These are phyloP conservation scores for Penicillium steckii DNA, from an alignment of 495 filamentous ascomycete genomes.

Conservation along the genomic window DNA sequence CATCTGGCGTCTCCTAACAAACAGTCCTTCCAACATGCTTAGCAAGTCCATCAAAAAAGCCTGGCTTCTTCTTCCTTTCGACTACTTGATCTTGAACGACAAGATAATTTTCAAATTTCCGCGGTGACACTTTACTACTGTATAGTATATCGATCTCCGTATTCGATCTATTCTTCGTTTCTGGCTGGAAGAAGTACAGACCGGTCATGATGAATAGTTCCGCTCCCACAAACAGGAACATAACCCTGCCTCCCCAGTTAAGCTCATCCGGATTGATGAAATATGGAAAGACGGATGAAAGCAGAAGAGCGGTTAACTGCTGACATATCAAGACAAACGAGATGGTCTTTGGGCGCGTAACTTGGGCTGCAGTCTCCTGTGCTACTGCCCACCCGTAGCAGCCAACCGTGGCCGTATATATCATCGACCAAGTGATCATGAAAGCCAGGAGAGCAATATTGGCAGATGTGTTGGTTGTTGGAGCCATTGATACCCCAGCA, in stretches of 20 bases:
- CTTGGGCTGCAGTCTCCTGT: constrained; percentile 56
- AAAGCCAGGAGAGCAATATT: constrained; percentile 27
- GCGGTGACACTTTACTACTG: constrained; percentile 1
- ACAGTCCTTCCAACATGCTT: not conserved
- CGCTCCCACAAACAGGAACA: constrained; percentile 52
- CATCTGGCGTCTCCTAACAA: not conserved
- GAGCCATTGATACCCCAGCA: constrained; percentile 12
- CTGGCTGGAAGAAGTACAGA: constrained; percentile 14
- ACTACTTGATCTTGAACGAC: constrained; percentile 7
- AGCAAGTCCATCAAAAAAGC: not conserved
- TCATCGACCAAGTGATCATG: constrained; percentile 55
- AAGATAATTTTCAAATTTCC: constrained; percentile 5
- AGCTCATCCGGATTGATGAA: constrained; percentile 60
- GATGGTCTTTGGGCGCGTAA: constrained; percentile 17
- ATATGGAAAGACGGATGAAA: constrained; percentile 62
- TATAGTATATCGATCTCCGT: constrained; percentile 12
- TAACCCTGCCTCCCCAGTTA: constrained; percentile 59
- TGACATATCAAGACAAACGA: constrained; percentile 13
- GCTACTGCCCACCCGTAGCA: constrained; percentile 62
- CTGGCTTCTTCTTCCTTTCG: not conserved
- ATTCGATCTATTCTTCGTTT: constrained; percentile 11
- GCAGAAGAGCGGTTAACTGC: constrained; percentile 49
- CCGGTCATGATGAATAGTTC: constrained; percentile 13
- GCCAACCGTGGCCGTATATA: constrained; percentile 52
- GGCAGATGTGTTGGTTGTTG: constrained; percentile 7